Percentiles rank a stretch among this genome's conserved stretches.
Evolutionary conservation across 257 asterid genomes (phyloP).

Genomic region (Coffea eugenioides): DNA sequence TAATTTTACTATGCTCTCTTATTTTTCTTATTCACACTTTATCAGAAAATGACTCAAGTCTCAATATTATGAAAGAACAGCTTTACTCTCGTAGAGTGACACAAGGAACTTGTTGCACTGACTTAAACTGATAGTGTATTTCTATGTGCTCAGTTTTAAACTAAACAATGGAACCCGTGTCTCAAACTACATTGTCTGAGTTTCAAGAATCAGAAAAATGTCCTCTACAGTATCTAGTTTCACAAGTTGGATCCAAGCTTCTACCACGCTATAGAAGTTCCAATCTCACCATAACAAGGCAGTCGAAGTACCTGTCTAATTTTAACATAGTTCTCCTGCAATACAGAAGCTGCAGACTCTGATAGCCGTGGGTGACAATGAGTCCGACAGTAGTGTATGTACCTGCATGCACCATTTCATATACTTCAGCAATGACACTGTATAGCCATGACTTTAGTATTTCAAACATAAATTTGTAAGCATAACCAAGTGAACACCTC

Average conservation of each 20-base stretch:
- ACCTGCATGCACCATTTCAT: slow-evolving; percentile 48
- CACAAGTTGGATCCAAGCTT: background rate
- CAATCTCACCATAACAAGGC: background rate
- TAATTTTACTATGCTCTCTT: background rate
- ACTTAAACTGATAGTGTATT: background rate
- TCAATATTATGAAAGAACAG: background rate
- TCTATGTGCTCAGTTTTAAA: background rate
- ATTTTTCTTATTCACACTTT: background rate
- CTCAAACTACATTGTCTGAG: background rate
- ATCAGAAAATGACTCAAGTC: background rate
- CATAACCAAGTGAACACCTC: slow-evolving; percentile 43
- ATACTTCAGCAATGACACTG: slow-evolving; percentile 22
- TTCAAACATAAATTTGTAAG: slow-evolving; percentile 6
- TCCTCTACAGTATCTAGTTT: too few relatives aligned
- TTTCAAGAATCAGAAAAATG: background rate
- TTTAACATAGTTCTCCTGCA: slow-evolving; percentile 83
- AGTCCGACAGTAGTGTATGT: slow-evolving; percentile 82
- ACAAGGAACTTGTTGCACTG: background rate
- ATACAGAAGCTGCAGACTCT: slow-evolving; percentile 77
- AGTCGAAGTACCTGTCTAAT: slow-evolving; percentile 78
- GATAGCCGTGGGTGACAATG: slow-evolving; percentile 93
- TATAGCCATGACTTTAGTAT: background rate
- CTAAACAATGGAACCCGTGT: background rate
- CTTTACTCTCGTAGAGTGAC: background rate
- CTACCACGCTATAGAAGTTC: background rate